A percentile compares a stretch with the other conserved stretches of the same genome.
These are phyloP conservation scores for Geosmithia flava DNA, from an alignment of 2,329 filamentous ascomycete species.

Conservation along the genomic window DNA sequence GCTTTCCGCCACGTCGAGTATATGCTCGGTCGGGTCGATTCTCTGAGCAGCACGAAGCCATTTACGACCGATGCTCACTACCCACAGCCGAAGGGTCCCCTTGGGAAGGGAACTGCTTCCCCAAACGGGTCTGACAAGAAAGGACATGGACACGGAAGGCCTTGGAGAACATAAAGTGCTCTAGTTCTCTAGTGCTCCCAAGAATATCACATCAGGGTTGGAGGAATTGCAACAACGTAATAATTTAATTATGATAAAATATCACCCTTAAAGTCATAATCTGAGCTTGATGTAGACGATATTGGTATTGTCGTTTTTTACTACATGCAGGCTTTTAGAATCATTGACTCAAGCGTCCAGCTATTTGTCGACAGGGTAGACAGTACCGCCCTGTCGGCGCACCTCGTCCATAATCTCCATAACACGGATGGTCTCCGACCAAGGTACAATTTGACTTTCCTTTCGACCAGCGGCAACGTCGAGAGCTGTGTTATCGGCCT, in stretches of 20 bases:
- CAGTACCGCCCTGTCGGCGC: slow-evolving; percentile 17
- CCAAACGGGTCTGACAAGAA: not conserved
- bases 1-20: not conserved
- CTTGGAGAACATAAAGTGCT: not conserved
- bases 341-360: too few relatives aligned
- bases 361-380: slow-evolving; percentile 9
- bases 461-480: slow-evolving; percentile 23
- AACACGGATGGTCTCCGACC: slow-evolving; percentile 29
- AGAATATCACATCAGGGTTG: too few relatives aligned
- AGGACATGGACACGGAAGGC: not conserved
- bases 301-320: too few relatives aligned
- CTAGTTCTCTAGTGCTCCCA: too few relatives aligned
- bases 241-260: too few relatives aligned
- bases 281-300: too few relatives aligned
- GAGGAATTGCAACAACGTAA: too few relatives aligned
- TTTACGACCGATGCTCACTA: not conserved
- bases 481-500: slow-evolving; percentile 28
- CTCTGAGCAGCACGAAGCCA: not conserved
- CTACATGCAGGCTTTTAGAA: too few relatives aligned
- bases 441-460: slow-evolving; percentile 29
- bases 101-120: not conserved
- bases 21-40: not conserved
- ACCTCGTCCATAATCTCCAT: slow-evolving; percentile 35
- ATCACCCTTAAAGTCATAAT: too few relatives aligned
- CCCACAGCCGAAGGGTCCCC: not conserved